These are phyloP conservation scores for Pyricularia grisea DNA, from an alignment of 2,329 filamentous ascomycete species.

Conservation along the genomic window DNA sequence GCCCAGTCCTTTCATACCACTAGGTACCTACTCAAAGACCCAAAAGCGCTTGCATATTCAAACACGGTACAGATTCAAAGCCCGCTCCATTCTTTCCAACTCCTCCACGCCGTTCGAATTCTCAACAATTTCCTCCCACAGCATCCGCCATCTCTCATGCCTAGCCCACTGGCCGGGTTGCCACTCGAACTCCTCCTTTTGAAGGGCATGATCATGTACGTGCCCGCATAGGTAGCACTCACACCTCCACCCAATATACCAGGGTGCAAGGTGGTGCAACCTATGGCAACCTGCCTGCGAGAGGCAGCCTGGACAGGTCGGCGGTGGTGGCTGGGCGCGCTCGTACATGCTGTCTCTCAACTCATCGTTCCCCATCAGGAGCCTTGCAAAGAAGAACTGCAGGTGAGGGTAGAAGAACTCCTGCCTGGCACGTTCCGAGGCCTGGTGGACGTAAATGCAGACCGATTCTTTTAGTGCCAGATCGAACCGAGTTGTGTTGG, in stretches of 20 bases:
- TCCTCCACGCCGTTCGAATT: background rate
- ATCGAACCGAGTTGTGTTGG: background rate
- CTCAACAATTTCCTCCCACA: background rate
- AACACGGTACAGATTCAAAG: background rate
- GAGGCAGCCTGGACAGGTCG: background rate
- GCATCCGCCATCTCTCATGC: background rate
- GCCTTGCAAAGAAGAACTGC: background rate
- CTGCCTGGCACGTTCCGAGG: background rate
- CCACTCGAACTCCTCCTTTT: background rate
- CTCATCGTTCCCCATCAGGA: background rate
- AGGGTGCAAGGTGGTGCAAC: background rate
- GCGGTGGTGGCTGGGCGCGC: background rate
- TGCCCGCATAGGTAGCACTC: background rate
- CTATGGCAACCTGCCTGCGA: background rate
- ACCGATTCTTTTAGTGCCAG: background rate
- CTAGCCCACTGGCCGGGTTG: background rate
- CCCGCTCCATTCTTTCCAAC: background rate
- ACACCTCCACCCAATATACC: background rate
- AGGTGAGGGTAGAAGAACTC: background rate
- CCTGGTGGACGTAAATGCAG: background rate
- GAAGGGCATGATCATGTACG: background rate
- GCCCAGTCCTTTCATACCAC: no score
- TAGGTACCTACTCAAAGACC: no score
- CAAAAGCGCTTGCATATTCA: background rate
- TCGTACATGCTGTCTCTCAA: background rate